Base-by-base conservation (phyloP, 2,329 filamentous ascomycete species). In the Venturia carpophila region DNA sequence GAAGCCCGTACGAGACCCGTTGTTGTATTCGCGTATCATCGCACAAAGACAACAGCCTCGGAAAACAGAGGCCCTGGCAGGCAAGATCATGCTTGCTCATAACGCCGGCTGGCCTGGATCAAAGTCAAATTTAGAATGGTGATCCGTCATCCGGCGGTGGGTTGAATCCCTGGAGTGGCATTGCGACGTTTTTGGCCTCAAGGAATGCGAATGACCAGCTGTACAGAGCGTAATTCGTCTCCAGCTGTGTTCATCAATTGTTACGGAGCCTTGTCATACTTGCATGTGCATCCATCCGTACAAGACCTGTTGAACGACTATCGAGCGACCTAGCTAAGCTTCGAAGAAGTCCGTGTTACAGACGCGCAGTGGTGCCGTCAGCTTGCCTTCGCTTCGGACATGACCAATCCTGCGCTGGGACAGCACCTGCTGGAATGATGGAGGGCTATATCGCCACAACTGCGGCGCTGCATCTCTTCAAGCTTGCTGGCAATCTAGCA, bases 1-100 rank as follows among this genome's bases (percentile, higher is more conserved):
- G 52, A 58, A 58, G 52, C 30, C 52, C 52, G 17, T 37, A 39
- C 52, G 30, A 58, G n/a, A 5, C 52, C 52, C 52, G 52, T 58
- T 58, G 52, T 58, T 58, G 52, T 58, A 58, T 37, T 58, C 52
- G 30, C 52, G 52, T 58, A 58, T 58, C 52, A 58, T 37, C 27
- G 52, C 52, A 58, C 52, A 58, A 58, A 58, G 52, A 37, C 52
- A 58, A 39, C 27, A 58, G 30, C 30, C 27, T 58, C 52, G 52
- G 52, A 58, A 58, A 37, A 58, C 19, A 58, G 52, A 58, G 11
- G 30, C 17, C n/a, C 49, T 34, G 24, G 27, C 49, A 19, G 49
- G 49, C 49, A 24, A 56, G 15, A 4, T 37, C 52, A 58, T 58
- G 52, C 52, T 37, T 34, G 52, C 30, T 13, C 21, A 13, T 52